phyloP scores from a whole-genome alignment of 768 basidiomycete species.

The Panus rudis region DNA sequence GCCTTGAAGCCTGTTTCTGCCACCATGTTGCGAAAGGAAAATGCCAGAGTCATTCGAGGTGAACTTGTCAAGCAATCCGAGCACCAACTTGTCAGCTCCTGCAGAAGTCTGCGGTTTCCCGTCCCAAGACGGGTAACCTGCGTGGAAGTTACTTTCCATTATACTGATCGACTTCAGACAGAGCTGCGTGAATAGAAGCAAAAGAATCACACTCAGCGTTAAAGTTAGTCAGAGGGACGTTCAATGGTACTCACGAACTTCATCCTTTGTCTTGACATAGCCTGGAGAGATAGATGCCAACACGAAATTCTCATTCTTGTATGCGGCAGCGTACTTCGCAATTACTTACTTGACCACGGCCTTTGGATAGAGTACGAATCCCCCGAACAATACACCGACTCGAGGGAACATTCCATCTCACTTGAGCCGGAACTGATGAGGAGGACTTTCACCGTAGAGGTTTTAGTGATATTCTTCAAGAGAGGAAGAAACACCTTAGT shows the following conservation, averaged over 20 bases:
- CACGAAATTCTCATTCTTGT: conserved; percentile 26
- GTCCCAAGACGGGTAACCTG: conserved; percentile 11
- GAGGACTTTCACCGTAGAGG: conserved; percentile 23
- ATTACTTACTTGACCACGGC: conserved; percentile 30
- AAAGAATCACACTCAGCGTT: not conserved
- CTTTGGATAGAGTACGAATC: conserved; percentile 30
- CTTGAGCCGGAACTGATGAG: conserved; percentile 25
- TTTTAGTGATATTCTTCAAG: conserved; percentile 19
- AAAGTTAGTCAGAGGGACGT: not conserved
- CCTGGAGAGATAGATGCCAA: conserved; percentile 34
- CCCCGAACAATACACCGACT: conserved; percentile 2
- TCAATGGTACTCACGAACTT: conserved; percentile 10
- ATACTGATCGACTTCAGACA: conserved; percentile 2
- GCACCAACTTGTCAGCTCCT: conserved; percentile 11
- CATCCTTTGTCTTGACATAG: conserved; percentile 26
- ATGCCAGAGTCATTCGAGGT: conserved; percentile 14
- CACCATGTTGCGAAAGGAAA: conserved; percentile 20
- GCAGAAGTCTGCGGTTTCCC: conserved; percentile 12
- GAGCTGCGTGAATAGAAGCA: conserved; percentile 7
- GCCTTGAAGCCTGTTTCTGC: conserved; percentile 18
- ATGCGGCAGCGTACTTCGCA: conserved; percentile 29
- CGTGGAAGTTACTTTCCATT: conserved; percentile 5
- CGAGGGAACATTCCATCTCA: conserved; percentile 21
- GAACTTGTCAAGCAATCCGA: conserved; percentile 9
- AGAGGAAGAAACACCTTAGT: conserved; percentile 35